A percentile compares a stretch with the other conserved stretches of the same genome.
These are phyloP conservation scores for Hypoxylon lienhwacheense DNA, from an alignment of 495 filamentous ascomycete species.

Conservation along the genomic window DNA sequence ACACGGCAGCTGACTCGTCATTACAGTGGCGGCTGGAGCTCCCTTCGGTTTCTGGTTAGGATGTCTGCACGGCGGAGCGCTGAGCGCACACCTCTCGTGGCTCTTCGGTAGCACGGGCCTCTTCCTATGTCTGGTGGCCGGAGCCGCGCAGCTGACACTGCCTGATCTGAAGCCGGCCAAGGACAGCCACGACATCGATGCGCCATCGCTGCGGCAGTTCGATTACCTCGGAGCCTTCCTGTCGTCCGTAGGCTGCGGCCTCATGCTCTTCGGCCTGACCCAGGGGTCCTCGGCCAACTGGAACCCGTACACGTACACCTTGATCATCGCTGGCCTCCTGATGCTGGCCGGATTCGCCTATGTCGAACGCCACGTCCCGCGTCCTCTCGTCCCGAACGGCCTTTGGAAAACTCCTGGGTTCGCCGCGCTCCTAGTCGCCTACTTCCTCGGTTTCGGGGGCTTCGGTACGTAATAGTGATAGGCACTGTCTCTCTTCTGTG, in stretches of 20 bases:
- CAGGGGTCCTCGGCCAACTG: conserved; percentile 53
- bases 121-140: conserved; percentile 63
- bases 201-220: conserved; percentile 35
- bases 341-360: conserved; percentile 52
- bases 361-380: conserved; percentile 46
- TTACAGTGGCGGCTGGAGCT: conserved; percentile 57
- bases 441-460: conserved; percentile 53
- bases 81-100: conserved; percentile 51
- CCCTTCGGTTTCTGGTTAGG: conserved; percentile 51
- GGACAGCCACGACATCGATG: conserved; percentile 30
- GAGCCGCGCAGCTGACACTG: conserved; percentile 48
- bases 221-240: conserved; percentile 53
- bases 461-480: conserved; percentile 32
- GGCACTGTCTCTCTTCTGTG: too few species aligned
- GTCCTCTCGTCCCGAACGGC: conserved; percentile 55
- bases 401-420: conserved; percentile 47
- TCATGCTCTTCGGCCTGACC: conserved; percentile 59
- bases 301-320: conserved; percentile 53
- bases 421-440: conserved; percentile 51
- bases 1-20: neutral
- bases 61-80: conserved; percentile 39
- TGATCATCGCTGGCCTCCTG: conserved; percentile 57
- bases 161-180: conserved; percentile 41
- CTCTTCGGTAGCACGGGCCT: conserved; percentile 50
- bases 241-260: conserved; percentile 53